Percentiles rank a stretch among this genome's conserved stretches.
Conservation (phyloP, 2,329 filamentous ascomycete species). For the Sporothrix globosa region DNA sequence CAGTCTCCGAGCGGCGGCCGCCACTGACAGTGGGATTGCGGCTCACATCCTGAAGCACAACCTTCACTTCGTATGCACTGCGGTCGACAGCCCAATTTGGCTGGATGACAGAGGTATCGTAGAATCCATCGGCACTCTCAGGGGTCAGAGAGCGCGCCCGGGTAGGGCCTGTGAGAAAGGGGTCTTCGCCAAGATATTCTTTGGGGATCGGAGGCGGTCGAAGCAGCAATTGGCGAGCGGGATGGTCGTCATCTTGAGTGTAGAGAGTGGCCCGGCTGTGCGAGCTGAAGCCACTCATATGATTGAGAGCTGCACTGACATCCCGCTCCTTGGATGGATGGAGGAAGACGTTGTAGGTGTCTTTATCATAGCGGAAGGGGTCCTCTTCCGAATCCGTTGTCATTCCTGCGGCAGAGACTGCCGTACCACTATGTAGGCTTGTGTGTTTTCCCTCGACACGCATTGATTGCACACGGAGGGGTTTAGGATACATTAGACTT, state of each 20-base stretch:
- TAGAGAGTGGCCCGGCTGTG: constrained; percentile 38
- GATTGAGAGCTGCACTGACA: constrained; percentile 48
- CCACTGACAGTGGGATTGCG: not conserved
- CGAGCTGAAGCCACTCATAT: constrained; percentile 39
- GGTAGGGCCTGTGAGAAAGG: constrained; percentile 19
- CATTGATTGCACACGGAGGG: constrained; percentile 36
- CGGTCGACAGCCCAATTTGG: constrained; percentile 32
- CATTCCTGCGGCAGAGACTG: constrained; percentile 38
- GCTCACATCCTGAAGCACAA: constrained; percentile 34
- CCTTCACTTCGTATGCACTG: constrained; percentile 37
- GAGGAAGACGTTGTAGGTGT: constrained; percentile 46
- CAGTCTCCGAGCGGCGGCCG: not conserved
- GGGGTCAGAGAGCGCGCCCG: constrained; percentile 29
- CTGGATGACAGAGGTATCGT: constrained; percentile 34
- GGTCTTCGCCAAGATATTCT: constrained; percentile 26
- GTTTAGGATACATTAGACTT: constrained; percentile 35
- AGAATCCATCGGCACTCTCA: constrained; percentile 29
- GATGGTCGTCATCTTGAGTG: constrained; percentile 38
- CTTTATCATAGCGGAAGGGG: constrained; percentile 53
- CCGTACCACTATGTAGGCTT: constrained; percentile 38
- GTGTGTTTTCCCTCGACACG: constrained; percentile 27
- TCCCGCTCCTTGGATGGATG: constrained; percentile 49
- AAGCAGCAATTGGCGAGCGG: constrained; percentile 39
- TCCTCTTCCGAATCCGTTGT: constrained; percentile 47
- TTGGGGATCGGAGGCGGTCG: constrained; percentile 33